Conservation (phyloP, 345 rosid species). For the Dipteronia dyeriana region DNA sequence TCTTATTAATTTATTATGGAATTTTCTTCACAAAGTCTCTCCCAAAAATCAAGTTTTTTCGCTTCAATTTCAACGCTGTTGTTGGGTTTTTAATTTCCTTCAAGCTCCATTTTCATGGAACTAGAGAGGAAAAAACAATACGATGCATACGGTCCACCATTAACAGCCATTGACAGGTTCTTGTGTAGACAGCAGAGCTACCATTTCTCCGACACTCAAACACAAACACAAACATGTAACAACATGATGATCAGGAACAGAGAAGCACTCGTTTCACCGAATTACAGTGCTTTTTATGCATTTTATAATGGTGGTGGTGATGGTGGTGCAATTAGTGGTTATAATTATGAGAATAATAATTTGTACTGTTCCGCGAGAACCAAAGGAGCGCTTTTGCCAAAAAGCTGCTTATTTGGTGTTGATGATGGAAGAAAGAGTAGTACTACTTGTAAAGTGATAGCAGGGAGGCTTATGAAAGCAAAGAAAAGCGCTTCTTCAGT, state of each 20-base stretch:
- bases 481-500: constrained; percentile 41
- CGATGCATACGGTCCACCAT: constrained; percentile 47
- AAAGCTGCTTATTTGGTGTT: constrained; percentile 27
- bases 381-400: constrained; percentile 28
- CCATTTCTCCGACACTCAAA: constrained; percentile 26
- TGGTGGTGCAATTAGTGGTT: constrained; percentile 23
- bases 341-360: constrained; percentile 3
- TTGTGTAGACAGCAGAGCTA: constrained; percentile 49
- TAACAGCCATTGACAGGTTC: constrained; percentile 83
- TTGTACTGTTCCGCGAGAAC: constrained; percentile 22
- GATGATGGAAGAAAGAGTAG: constrained; percentile 24
- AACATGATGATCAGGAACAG: constrained; percentile 20
- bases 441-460: constrained; percentile 22
- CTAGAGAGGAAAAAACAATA: constrained; percentile 26
- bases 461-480: constrained; percentile 5
- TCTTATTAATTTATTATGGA: constrained; percentile 25
- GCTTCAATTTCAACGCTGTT: constrained; percentile 23
- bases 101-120: constrained; percentile 33
- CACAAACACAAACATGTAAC: constrained; percentile 29
- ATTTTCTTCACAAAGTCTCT: constrained; percentile 19
- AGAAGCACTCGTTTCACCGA: constrained; percentile 21
- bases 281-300: constrained; percentile 21
- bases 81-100: constrained; percentile 12
- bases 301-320: not conserved
- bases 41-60: constrained; percentile 28